phyloP scores from a whole-genome alignment of 2,329 filamentous ascomycete genomes.

The Apiospora rasikravindrae region DNA sequence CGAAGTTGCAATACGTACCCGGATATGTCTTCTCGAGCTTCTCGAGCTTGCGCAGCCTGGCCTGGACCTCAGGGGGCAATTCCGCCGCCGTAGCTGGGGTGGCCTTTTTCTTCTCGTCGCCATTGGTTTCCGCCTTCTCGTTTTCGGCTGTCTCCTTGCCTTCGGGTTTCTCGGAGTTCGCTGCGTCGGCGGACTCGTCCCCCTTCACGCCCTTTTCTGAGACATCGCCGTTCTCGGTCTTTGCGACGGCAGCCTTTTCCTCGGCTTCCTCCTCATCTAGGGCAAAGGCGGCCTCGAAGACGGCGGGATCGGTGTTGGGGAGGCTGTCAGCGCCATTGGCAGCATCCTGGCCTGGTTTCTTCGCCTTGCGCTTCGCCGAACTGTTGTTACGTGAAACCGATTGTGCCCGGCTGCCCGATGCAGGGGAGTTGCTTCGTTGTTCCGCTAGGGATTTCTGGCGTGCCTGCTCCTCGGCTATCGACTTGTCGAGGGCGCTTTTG shows the following conservation, averaged over 20 bases:
- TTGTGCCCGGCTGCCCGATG: conserved; percentile 49
- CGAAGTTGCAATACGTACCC: conserved; percentile 55
- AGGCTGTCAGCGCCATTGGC: conserved; percentile 42
- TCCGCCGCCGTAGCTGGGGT: conserved; percentile 48
- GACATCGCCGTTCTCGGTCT: conserved; percentile 38
- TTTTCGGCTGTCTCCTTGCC: conserved; percentile 17
- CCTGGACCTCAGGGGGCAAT: conserved; percentile 74
- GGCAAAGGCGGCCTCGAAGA: conserved; percentile 86
- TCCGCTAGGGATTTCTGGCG: conserved; percentile 65
- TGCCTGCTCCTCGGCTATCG: conserved; percentile 90
- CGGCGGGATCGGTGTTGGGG: conserved; percentile 77
- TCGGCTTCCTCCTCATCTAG: conserved; percentile 90
- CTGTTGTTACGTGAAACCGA: conserved; percentile 49
- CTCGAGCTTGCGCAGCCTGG: conserved; percentile 83
- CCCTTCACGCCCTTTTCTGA: conserved; percentile 41
- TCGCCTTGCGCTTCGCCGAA: conserved; percentile 43
- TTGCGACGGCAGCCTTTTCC: conserved; percentile 59
- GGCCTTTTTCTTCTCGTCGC: conserved; percentile 27
- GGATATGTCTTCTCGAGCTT: conserved; percentile 88
- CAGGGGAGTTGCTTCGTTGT: conserved; percentile 50
- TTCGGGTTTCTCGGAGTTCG: conserved; percentile 28
- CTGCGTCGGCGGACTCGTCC: conserved; percentile 28
- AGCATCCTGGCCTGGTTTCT: conserved; percentile 47
- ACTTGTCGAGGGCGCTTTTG: conserved; percentile 82
- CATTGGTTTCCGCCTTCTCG: conserved; percentile 18